Evolutionary conservation across 352 stramenopile genomes (phyloP).

Genomic region (Halophytophthora polymorphica): DNA sequence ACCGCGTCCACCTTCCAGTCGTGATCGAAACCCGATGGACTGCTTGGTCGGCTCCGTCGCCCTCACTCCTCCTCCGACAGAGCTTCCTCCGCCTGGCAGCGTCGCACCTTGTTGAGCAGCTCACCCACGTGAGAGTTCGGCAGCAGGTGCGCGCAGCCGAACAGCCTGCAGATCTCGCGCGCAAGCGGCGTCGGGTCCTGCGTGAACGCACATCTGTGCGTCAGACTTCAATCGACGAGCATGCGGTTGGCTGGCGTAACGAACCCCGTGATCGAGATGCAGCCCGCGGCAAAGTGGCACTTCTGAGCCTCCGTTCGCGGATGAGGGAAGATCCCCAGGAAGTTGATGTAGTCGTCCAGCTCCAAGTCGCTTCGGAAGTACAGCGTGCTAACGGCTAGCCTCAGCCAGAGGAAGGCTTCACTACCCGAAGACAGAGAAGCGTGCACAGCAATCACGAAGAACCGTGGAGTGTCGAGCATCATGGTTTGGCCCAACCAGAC

Average conservation of each 20-base stretch:
- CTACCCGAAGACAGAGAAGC: neutral
- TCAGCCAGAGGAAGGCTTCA: neutral
- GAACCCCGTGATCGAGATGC: neutral
- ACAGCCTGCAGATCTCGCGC: neutral
- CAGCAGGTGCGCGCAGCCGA: neutral
- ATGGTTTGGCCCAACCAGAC: neutral
- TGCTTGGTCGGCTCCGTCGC: too few species aligned
- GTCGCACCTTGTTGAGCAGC: neutral
- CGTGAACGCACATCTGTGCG: neutral
- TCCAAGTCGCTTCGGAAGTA: neutral
- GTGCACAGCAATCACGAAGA: neutral
- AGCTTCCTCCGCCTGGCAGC: too few species aligned
- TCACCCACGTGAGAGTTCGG: neutral
- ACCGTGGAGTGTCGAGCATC: neutral
- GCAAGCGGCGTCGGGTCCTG: neutral
- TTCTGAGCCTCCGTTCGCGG: neutral
- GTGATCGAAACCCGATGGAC: too few species aligned
- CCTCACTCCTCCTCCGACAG: too few species aligned
- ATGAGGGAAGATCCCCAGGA: neutral
- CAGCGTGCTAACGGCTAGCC: neutral
- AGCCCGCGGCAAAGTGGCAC: neutral
- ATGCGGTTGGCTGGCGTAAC: neutral
- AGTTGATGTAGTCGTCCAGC: neutral
- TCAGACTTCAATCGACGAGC: neutral
- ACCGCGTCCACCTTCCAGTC: too few species aligned